Conservation (phyloP, 192 early-diverging fungal species). For the Gaertneriomyces semiglobifer region DNA sequence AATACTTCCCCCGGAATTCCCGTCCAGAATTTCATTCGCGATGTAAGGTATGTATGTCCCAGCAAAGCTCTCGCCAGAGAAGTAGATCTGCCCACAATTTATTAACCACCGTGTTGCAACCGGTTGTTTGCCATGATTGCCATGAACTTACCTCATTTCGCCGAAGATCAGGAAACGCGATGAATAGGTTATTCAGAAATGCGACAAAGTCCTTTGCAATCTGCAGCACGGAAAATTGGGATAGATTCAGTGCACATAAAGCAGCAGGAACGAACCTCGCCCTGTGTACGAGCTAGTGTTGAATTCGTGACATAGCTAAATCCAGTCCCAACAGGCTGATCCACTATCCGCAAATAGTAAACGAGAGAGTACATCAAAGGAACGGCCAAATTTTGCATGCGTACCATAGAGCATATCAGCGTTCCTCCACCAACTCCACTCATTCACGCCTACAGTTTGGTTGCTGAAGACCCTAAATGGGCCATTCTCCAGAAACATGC, state of each 20-base stretch:
- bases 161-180: constrained; percentile 50
- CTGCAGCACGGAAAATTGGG: constrained; percentile 2
- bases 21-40: constrained; percentile 51
- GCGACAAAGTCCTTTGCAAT: constrained; percentile 42
- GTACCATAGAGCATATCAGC: constrained; percentile 40
- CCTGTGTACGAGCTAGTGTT: constrained; percentile 1
- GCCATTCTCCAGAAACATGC: constrained; percentile 66
- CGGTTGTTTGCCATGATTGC: neutral
- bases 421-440: constrained; percentile 34
- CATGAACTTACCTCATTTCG: constrained; percentile 13
- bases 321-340: constrained; percentile 69
- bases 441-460: constrained; percentile 38
- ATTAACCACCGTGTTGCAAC: neutral
- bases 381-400: neutral
- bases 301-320: constrained; percentile 24
- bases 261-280: constrained; percentile 8
- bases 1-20: constrained; percentile 21
- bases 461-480: constrained; percentile 49
- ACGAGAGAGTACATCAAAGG: too few species aligned
- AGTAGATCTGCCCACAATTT: constrained; percentile 46
- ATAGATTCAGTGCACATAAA: neutral
- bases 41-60: constrained; percentile 71
- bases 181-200: constrained; percentile 59
- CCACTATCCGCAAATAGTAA: constrained; percentile 32
- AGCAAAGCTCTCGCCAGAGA: constrained; percentile 74